Conservation (phyloP, 1,284 basidiomycete genomes). For the Boletus semigastroideus region DNA sequence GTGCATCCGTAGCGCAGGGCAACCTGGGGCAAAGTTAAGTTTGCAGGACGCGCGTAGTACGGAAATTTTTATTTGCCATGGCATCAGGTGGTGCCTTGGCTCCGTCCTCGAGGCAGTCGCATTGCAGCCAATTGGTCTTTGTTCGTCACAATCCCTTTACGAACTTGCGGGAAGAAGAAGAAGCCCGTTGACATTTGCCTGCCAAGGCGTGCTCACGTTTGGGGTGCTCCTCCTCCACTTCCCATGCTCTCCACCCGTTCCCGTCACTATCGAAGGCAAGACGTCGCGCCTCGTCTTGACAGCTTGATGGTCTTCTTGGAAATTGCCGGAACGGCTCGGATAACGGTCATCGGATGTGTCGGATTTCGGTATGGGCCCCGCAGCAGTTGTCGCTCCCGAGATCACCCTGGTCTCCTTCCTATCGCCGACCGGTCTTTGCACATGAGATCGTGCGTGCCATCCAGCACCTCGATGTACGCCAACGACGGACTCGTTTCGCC, state of each 20-base stretch:
- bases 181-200: constrained; percentile 12
- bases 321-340: constrained; percentile 14
- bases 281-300: constrained; percentile 11
- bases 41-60: constrained; percentile 28
- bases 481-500: constrained; percentile 15
- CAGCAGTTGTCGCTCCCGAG: constrained; percentile 27
- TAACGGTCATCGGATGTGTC: constrained; percentile 8
- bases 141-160: constrained; percentile 20
- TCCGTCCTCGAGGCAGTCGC: constrained; percentile 37
- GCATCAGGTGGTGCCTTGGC: constrained; percentile 29
- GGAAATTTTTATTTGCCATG: constrained; percentile 32
- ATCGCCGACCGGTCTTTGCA: constrained; percentile 18
- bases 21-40: constrained; percentile 33
- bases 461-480: constrained; percentile 12
- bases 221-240: constrained; percentile 6
- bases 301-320: constrained; percentile 15
- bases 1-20: constrained; percentile 10
- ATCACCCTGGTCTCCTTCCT: constrained; percentile 15
- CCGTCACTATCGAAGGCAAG: neutral
- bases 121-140: constrained; percentile 22
- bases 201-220: constrained; percentile 14
- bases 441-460: constrained; percentile 12
- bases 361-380: constrained; percentile 5
- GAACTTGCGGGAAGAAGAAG: constrained; percentile 13
- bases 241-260: constrained; percentile 17